phyloP scores from a whole-genome alignment of 768 basidiomycete species.

The Harrya chromipes region DNA sequence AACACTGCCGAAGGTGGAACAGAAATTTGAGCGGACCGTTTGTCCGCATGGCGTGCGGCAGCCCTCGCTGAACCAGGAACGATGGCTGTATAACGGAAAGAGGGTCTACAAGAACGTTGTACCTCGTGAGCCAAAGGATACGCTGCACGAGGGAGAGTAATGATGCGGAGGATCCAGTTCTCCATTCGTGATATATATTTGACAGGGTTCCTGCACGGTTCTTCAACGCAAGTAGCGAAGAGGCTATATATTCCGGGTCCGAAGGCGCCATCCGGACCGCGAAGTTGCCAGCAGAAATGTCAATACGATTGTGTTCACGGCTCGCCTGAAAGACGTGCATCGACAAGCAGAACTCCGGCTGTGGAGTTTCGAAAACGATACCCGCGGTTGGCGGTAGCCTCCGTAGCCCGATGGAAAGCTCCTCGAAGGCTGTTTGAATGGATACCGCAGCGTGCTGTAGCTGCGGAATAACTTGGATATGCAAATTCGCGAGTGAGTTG shows the following conservation, averaged over 20 bases:
- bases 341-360: slow-evolving; percentile 22
- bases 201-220: slow-evolving; percentile 13
- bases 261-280: slow-evolving; percentile 27
- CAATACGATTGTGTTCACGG: slow-evolving; percentile 3
- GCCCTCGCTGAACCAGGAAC: slow-evolving; percentile 73
- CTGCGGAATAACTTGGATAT: slow-evolving; percentile 11
- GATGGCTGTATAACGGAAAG: slow-evolving; percentile 83
- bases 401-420: slow-evolving; percentile 15
- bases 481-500: slow-evolving; percentile 14
- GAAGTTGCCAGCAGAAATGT: slow-evolving; percentile 22
- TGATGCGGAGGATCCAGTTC: slow-evolving; percentile 27
- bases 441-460: neutral
- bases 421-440: slow-evolving; percentile 11
- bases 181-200: slow-evolving; percentile 28
- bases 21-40: slow-evolving; percentile 74
- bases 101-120: slow-evolving; percentile 60
- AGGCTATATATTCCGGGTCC: slow-evolving; percentile 29
- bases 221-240: slow-evolving; percentile 12
- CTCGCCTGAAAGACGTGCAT: slow-evolving; percentile 18
- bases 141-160: slow-evolving; percentile 42
- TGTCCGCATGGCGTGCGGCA: slow-evolving; percentile 62
- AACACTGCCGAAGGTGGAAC: slow-evolving; percentile 59
- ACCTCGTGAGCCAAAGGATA: slow-evolving; percentile 50
- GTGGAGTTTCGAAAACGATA: slow-evolving; percentile 1
- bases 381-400: slow-evolving; percentile 3